phyloP scores from a whole-genome alignment of 495 filamentous ascomycete species.

The Friedmanniomyces simplex region DNA sequence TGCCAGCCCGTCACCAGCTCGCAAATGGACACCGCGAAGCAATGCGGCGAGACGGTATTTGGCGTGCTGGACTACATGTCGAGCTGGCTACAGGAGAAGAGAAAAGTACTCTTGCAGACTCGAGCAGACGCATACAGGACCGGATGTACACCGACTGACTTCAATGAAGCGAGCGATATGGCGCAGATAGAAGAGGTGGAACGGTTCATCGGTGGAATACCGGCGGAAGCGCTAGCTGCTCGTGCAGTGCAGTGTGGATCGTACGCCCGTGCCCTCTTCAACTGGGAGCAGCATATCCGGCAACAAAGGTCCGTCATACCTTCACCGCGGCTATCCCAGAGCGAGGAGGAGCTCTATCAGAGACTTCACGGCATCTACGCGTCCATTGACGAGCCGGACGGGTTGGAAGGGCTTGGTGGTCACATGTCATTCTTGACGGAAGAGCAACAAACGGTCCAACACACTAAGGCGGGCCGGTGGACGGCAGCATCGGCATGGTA shows the following conservation, averaged over 20 bases:
- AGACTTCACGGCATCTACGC: slow-evolving; percentile 86
- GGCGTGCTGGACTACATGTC: slow-evolving; percentile 83
- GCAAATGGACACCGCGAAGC: slow-evolving; percentile 58
- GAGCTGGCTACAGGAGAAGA: slow-evolving; percentile 76
- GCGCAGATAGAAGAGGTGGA: slow-evolving; percentile 53
- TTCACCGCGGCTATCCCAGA: slow-evolving; percentile 30
- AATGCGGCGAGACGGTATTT: slow-evolving; percentile 86
- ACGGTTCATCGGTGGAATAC: slow-evolving; percentile 55
- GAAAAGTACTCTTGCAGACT: slow-evolving; percentile 39
- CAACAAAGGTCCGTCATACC: slow-evolving; percentile 32
- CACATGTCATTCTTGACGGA: slow-evolving; percentile 71
- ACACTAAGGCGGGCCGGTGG: slow-evolving; percentile 91
- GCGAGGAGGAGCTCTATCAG: slow-evolving; percentile 47
- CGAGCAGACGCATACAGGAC: slow-evolving; percentile 24
- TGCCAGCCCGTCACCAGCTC: slow-evolving; percentile 39
- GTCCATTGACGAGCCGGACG: slow-evolving; percentile 94
- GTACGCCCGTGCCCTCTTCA: slow-evolving; percentile 81
- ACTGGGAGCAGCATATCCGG: slow-evolving; percentile 85
- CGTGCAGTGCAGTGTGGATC: slow-evolving; percentile 87
- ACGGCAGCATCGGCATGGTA: slow-evolving; percentile 98
- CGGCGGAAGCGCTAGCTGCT: slow-evolving; percentile 71
- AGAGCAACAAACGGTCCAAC: slow-evolving; percentile 84
- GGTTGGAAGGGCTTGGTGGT: slow-evolving; percentile 85
- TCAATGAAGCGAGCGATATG: slow-evolving; percentile 29
- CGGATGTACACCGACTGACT: slow-evolving; percentile 24